These are phyloP conservation scores for Microdochium trichocladiopsis DNA, from an alignment of 2,329 filamentous ascomycete genomes.

Conservation along the genomic window DNA sequence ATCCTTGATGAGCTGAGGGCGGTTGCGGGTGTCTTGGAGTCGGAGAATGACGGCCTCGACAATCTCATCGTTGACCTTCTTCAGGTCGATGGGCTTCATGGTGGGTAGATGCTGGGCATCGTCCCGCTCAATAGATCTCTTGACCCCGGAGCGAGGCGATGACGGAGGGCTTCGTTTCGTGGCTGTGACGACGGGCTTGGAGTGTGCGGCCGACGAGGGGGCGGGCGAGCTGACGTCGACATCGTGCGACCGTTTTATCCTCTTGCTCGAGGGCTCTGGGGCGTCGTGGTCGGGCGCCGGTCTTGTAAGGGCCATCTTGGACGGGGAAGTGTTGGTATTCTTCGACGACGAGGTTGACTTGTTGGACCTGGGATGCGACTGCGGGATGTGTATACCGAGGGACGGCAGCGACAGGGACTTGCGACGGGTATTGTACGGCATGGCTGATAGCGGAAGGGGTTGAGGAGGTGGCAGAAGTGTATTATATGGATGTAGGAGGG, in stretches of 20 bases:
- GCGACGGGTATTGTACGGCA: constrained; percentile 95
- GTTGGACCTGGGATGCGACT: constrained; percentile 38
- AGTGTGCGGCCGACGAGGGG: constrained; percentile 21
- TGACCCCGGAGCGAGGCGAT: constrained; percentile 61
- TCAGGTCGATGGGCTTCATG: constrained; percentile 61
- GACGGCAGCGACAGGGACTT: constrained; percentile 92
- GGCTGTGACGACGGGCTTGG: constrained; percentile 18
- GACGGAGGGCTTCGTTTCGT: constrained; percentile 62
- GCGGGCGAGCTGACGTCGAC: constrained; percentile 14
- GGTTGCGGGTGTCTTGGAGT: constrained; percentile 82
- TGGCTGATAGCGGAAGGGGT: constrained; percentile 25
- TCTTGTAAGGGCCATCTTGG: constrained; percentile 22
- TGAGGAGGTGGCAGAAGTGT: neutral
- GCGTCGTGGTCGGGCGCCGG: constrained; percentile 14
- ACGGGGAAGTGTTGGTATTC: constrained; percentile 16
- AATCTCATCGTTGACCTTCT: constrained; percentile 89
- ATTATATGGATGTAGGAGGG: neutral
- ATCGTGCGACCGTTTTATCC: constrained; percentile 72
- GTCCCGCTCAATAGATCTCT: constrained; percentile 31
- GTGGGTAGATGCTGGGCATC: constrained; percentile 23
- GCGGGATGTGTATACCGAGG: constrained; percentile 80
- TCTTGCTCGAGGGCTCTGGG: constrained; percentile 47
- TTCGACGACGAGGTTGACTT: constrained; percentile 17
- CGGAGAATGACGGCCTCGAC: constrained; percentile 86
- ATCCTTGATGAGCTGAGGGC: constrained; percentile 92